A percentile compares a stretch with the other conserved stretches of the same genome.
These are phyloP conservation scores for Erodium texanum DNA, from an alignment of 441 rosid genomes.

Conservation along the genomic window DNA sequence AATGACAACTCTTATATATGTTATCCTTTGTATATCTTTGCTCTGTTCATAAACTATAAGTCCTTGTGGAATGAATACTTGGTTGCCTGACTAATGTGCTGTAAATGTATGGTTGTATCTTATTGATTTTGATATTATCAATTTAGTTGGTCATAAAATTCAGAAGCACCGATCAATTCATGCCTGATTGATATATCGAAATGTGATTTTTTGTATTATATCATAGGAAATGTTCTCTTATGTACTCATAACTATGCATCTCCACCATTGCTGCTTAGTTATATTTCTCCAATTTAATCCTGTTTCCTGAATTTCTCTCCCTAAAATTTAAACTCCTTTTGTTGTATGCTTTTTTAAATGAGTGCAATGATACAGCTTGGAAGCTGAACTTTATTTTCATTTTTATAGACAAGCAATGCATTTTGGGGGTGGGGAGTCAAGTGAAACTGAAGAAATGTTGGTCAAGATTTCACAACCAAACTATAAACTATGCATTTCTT, in stretches of 20 bases:
- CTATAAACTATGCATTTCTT: background rate
- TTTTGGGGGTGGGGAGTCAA: background rate
- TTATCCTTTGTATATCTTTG: slow-evolving; percentile 1
- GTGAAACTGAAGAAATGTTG: slow-evolving; percentile 1
- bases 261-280: background rate
- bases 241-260: background rate
- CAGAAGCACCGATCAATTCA: background rate
- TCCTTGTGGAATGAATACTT: background rate
- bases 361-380: background rate
- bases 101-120: background rate
- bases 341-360: background rate
- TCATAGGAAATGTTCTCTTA: background rate
- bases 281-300: background rate
- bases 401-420: background rate
- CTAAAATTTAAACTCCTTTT: background rate
- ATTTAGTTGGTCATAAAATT: slow-evolving; percentile 1
- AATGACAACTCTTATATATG: background rate
- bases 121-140: background rate
- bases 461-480: background rate
- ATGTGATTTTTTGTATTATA: background rate
- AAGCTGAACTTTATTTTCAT: background rate
- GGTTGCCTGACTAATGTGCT: background rate
- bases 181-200: background rate
- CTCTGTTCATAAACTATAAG: background rate
- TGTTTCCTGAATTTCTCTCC: background rate